These are phyloP conservation scores for Phytophthora macrochlamydospora DNA, from an alignment of 352 stramenopile genomes.

Conservation along the genomic window DNA sequence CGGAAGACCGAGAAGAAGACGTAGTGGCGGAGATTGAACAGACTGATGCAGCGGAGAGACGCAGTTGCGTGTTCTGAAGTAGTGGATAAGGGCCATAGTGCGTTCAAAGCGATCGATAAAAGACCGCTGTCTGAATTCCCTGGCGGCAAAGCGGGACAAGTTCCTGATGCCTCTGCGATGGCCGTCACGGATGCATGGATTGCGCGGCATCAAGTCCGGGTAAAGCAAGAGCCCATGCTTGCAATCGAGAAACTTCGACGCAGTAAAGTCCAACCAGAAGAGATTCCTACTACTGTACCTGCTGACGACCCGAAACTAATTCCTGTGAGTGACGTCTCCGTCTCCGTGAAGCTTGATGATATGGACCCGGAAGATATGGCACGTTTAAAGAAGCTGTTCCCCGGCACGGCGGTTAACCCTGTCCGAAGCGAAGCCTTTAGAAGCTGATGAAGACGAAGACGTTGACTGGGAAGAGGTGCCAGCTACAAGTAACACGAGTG, in stretches of 20 bases:
- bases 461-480: constrained; percentile 39
- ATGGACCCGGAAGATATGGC: constrained; percentile 23
- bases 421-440: constrained; percentile 1
- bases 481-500: not conserved
- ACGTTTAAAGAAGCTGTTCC: constrained; percentile 42
- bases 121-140: constrained; percentile 22
- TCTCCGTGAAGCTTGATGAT: constrained; percentile 59
- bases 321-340: constrained; percentile 31
- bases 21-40: constrained; percentile 32
- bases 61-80: not conserved
- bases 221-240: constrained; percentile 49
- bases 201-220: constrained; percentile 41
- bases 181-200: constrained; percentile 39
- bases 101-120: constrained; percentile 35
- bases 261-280: constrained; percentile 28
- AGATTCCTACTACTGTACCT: not conserved
- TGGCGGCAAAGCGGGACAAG: constrained; percentile 3
- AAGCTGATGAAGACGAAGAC: constrained; percentile 34
- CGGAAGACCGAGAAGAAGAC: constrained; percentile 32
- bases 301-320: not conserved
- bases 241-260: constrained; percentile 48
- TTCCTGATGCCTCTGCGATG: constrained; percentile 19
- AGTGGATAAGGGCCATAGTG: constrained; percentile 28
- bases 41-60: constrained; percentile 17
- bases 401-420: constrained; percentile 31